Evolutionary conservation across 83 land plant species (phyloP).

Genomic region (Thuja plicata): DNA sequence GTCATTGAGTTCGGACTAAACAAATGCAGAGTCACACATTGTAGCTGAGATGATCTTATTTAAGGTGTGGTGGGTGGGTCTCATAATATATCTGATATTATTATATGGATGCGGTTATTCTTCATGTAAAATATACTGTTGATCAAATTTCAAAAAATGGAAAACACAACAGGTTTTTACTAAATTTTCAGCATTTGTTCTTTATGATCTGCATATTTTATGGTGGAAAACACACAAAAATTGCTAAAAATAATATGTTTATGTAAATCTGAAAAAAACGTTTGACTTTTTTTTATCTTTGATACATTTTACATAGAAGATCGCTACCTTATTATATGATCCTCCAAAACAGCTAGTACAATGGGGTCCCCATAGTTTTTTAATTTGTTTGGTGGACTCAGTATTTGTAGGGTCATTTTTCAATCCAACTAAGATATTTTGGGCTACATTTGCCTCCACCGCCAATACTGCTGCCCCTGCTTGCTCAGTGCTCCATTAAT

Average conservation of each 20-base stretch:
- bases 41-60: neutral
- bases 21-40: neutral
- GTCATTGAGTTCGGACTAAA: neutral
- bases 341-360: neutral
- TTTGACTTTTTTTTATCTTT: no score
- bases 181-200: no score
- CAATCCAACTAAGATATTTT: neutral
- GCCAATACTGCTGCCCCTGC: neutral
- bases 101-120: no score
- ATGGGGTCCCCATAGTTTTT: neutral
- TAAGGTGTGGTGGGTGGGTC: neutral
- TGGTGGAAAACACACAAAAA: no score
- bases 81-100: neutral
- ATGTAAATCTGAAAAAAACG: no score
- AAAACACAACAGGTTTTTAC: no score
- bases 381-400: neutral
- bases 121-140: no score
- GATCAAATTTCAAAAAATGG: no score
- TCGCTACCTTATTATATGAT: no score
- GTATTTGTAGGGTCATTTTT: neutral
- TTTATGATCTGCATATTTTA: no score
- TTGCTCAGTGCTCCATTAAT: neutral
- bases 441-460: neutral
- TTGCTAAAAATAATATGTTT: no score
- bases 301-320: no score